Conservation (phyloP, 106 monocot genomes). For the Iris macrosiphon region DNA sequence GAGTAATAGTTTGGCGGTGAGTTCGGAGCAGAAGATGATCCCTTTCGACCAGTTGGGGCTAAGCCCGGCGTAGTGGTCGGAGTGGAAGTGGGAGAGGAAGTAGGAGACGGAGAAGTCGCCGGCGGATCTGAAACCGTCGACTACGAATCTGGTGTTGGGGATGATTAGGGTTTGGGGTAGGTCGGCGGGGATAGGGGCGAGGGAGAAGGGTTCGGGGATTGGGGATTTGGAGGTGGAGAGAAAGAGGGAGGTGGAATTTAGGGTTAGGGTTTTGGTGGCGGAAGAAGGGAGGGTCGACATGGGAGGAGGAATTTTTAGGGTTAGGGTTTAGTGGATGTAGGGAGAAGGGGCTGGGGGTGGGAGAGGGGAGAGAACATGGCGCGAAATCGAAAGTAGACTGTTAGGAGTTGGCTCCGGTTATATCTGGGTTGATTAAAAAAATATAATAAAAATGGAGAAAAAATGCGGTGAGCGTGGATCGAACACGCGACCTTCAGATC, state of each 20-base stretch:
- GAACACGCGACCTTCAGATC: conserved; percentile 99
- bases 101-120: conserved; percentile 86
- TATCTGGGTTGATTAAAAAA: too few species aligned
- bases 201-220: conserved; percentile 25
- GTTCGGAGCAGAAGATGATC: conserved; percentile 70
- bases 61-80: conserved; percentile 86
- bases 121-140: conserved; percentile 66
- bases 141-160: conserved; percentile 71
- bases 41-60: conserved; percentile 56
- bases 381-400: neutral
- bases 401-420: too few species aligned
- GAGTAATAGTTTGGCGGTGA: conserved; percentile 59
- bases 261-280: conserved; percentile 26
- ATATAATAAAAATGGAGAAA: too few species aligned
- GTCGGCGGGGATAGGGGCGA: conserved; percentile 41
- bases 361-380: neutral
- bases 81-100: conserved; percentile 96
- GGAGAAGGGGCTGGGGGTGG: neutral
- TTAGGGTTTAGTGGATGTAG: conserved; percentile 1
- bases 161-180: conserved; percentile 54
- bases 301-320: neutral
- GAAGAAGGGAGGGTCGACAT: conserved; percentile 20
- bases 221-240: conserved; percentile 19
- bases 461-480: conserved; percentile 99
- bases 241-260: conserved; percentile 54